These are phyloP conservation scores for Colletotrichum ledebouriae DNA, from an alignment of 2,329 filamentous ascomycete species.

Conservation along the genomic window DNA sequence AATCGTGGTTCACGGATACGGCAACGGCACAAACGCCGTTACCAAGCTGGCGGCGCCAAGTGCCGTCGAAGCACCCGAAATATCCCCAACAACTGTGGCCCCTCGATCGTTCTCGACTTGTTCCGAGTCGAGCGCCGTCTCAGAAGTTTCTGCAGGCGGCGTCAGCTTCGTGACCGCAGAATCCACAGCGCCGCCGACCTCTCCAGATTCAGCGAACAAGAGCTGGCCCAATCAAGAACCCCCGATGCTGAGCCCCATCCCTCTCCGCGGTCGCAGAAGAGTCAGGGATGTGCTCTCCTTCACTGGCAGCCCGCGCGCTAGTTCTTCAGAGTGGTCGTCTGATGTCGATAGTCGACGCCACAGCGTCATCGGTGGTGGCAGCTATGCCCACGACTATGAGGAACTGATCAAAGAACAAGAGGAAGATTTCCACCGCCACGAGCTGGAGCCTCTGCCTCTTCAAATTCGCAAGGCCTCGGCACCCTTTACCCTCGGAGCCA, in stretches of 20 bases:
- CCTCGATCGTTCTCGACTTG: constrained; percentile 42
- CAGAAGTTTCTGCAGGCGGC: constrained; percentile 47
- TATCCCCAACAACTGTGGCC: neutral
- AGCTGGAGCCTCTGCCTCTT: constrained; percentile 41
- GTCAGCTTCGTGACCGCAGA: constrained; percentile 46
- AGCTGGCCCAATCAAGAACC: constrained; percentile 28
- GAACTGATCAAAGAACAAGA: constrained; percentile 45
- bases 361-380: constrained; percentile 29
- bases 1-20: constrained; percentile 67
- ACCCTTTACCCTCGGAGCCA: constrained; percentile 31
- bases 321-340: constrained; percentile 2
- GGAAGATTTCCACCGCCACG: constrained; percentile 36
- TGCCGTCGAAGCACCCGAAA: neutral
- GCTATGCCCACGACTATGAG: constrained; percentile 47
- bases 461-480: constrained; percentile 43
- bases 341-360: constrained; percentile 10
- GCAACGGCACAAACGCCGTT: constrained; percentile 63
- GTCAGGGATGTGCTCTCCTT: constrained; percentile 42
- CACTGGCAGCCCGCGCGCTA: constrained; percentile 5
- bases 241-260: constrained; percentile 43
- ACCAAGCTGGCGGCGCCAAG: constrained; percentile 36
- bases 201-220: constrained; percentile 42
- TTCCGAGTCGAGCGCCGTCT: constrained; percentile 42
- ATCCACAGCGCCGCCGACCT: constrained; percentile 47
- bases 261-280: constrained; percentile 48